Percentiles rank a stretch among this genome's conserved stretches.
Conservation (phyloP, 805 yeast genomes). For the Barnettozyma pratensis region DNA sequence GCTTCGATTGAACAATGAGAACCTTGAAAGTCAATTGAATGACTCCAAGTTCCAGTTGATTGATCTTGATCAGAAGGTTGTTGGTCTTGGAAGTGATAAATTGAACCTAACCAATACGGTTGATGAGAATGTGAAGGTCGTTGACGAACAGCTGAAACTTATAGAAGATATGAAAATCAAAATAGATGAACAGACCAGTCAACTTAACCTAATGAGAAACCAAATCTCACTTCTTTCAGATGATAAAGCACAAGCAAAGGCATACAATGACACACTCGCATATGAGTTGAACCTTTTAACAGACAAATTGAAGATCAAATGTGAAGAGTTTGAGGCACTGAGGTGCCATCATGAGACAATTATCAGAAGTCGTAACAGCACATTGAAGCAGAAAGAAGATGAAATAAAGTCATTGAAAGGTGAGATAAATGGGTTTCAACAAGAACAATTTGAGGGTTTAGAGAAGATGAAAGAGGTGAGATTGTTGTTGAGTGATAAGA, state of each 20-base stretch:
- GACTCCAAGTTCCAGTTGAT: neutral
- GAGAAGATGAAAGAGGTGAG: constrained; percentile 9
- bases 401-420: constrained; percentile 13
- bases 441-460: neutral
- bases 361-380: neutral
- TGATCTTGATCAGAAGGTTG: neutral
- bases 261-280: neutral
- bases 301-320: neutral
- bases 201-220: neutral
- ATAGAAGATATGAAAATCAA: constrained; percentile 1
- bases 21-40: neutral
- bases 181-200: constrained; percentile 1
- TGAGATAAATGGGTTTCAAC: neutral
- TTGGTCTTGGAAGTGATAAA: neutral
- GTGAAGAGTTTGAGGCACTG: constrained; percentile 5
- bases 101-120: neutral
- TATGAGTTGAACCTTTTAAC: constrained; percentile 2
- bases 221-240: neutral
- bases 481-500: constrained; percentile 11
- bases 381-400: constrained; percentile 11
- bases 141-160: constrained; percentile 1
- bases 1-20: neutral
- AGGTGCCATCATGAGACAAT: constrained; percentile 1
- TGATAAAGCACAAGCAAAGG: neutral
- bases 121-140: neutral